Evolutionary conservation across 176 grass and related monocot genomes (phyloP), one percentile per base, ranked within the genome.

Genomic region (Tillandsia leiboldiana): DNA sequence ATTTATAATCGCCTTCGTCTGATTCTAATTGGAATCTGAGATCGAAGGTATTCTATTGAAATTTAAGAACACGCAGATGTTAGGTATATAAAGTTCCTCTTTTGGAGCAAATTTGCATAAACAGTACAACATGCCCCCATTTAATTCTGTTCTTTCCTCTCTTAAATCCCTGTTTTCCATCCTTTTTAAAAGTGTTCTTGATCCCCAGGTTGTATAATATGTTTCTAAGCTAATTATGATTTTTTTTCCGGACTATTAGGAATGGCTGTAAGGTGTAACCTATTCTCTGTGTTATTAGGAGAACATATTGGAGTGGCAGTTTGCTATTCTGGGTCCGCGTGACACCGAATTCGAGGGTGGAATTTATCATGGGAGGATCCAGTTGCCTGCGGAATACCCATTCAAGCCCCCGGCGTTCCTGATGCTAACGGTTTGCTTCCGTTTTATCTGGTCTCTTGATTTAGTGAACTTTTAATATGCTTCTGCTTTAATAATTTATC

Each of bases 261-360:
- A 14, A n/a, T 58, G 28, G 13, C 22, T 50, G 26, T 15, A 73
- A 23, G 8, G 49, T 3, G 48, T 48, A 58, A 13, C 17, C 42
- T 15, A 50, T 52, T 52, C 14, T 81, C 58, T 18, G 11, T 71
- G 66, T 75, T 54, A 72, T 62, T 50, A 96, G 89, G 86, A 99
- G 62, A 88, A 99, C 72, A 99, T 99, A 64, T 99, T 99, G 20
- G 94, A 99, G 80, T 99, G 94, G 94, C 94, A 99, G 50, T 99
- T 99, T 86, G 94, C 94, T 33, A 99, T 99, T 59, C 51, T 83
- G 52, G 89, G 94, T 18, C 94, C 94, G 12, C 53, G 82, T 63
- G 94, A 92, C 72, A 90, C 89, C 4, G 94, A 99, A 65, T 99
- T 99, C 68, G 94, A 99, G 78, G 94, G 94, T 65, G 94, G 94